Evolutionary conservation across 2,329 filamentous ascomycete species (phyloP).

Genomic region (Triangularia verruculosa): DNA sequence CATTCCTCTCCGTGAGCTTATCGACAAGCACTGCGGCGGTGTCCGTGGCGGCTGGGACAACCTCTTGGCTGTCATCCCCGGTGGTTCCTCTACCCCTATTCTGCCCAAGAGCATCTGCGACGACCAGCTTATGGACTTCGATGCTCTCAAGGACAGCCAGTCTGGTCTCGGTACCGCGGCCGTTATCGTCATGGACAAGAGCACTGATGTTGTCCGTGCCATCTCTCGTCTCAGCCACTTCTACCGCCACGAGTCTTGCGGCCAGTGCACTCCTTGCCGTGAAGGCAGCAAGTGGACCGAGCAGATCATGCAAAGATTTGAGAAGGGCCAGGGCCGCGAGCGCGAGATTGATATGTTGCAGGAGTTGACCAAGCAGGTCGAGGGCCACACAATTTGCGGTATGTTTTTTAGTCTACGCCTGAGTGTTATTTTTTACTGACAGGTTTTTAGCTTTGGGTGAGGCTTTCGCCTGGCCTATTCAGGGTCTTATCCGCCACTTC

Average conservation of each 20-base stretch:
- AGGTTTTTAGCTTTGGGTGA: constrained; percentile 73
- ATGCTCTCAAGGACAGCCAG: constrained; percentile 95
- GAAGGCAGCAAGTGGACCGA: constrained; percentile 99
- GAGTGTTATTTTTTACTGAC: constrained; percentile 28
- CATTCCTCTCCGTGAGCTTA: constrained; percentile 90
- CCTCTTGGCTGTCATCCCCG: constrained; percentile 89
- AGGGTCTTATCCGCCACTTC: constrained; percentile 98
- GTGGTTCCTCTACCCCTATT: constrained; percentile 94
- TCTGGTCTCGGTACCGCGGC: constrained; percentile 95
- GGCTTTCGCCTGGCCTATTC: constrained; percentile 97
- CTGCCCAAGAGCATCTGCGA: constrained; percentile 88
- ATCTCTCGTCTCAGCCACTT: constrained; percentile 93
- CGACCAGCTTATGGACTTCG: constrained; percentile 98
- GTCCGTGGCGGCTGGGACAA: constrained; percentile 98
- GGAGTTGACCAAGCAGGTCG: constrained; percentile 98
- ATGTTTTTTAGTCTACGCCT: constrained; percentile 37
- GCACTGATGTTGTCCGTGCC: constrained; percentile 88
- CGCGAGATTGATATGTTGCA: constrained; percentile 99
- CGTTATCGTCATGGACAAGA: constrained; percentile 99
- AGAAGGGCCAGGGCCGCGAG: constrained; percentile 81
- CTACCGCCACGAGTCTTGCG: constrained; percentile 97
- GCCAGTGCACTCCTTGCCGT: constrained; percentile 98
- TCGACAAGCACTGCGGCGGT: constrained; percentile 97
- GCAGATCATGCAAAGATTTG: constrained; percentile 97
- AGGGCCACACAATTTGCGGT: constrained; percentile 98